Conservation (phyloP, 75 land plant species). For the Picea glauca region DNA sequence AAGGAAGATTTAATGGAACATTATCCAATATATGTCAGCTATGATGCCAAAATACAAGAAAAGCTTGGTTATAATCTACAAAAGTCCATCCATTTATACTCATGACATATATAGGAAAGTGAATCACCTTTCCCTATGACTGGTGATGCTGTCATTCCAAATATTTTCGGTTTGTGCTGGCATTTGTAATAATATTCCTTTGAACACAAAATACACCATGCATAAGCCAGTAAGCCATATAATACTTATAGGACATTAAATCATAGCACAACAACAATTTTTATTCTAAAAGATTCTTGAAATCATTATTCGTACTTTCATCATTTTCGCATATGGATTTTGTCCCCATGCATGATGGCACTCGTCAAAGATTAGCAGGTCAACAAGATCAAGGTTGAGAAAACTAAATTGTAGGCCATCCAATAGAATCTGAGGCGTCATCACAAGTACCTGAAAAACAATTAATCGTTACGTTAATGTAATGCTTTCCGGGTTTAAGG, state of each 20-base stretch:
- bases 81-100: neutral
- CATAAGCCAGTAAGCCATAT: neutral
- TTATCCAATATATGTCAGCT: too few relatives aligned
- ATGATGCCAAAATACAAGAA: too few relatives aligned
- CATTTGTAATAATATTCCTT: conserved; percentile 13
- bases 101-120: neutral
- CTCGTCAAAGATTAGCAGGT: too few relatives aligned
- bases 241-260: neutral
- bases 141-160: too few relatives aligned
- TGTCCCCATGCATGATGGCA: too few relatives aligned
- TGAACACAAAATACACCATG: neutral
- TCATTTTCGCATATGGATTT: too few relatives aligned
- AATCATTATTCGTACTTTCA: conserved; percentile 18
- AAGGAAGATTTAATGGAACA: too few relatives aligned
- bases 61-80: neutral
- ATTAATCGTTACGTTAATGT: neutral
- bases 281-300: neutral
- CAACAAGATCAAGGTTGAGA: too few relatives aligned
- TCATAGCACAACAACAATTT: neutral
- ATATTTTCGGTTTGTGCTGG: too few relatives aligned
- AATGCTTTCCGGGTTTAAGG: too few relatives aligned
- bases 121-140: conserved; percentile 34
- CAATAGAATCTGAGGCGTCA: neutral
- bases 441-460: conserved; percentile 15
- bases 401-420: neutral